phyloP scores from a whole-genome alignment of 1,284 basidiomycete genomes.

The Sporisorium exsertum region DNA sequence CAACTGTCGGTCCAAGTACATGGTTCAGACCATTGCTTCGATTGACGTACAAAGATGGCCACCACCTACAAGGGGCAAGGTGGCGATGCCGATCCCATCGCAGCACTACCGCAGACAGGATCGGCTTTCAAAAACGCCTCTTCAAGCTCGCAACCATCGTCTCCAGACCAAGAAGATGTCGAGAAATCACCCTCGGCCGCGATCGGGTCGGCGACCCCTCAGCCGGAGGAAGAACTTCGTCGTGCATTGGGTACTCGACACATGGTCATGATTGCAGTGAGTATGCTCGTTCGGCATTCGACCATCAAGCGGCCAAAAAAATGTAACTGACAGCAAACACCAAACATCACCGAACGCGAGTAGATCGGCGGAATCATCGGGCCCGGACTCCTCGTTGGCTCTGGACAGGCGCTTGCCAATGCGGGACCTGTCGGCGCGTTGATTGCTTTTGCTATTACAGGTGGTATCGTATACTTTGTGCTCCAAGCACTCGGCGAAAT shows the following conservation, averaged over 20 bases:
- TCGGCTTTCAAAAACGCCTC: conserved; percentile 23
- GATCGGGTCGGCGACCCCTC: neutral
- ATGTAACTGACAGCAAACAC: neutral
- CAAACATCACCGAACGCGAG: too few species aligned
- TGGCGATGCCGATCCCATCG: conserved; percentile 14
- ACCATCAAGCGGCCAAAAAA: too few species aligned
- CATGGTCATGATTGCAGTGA: conserved; percentile 53
- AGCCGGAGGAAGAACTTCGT: conserved; percentile 34
- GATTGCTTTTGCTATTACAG: conserved; percentile 53
- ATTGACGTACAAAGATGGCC: conserved; percentile 11
- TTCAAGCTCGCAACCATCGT: conserved; percentile 6
- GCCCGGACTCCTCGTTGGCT: conserved; percentile 55
- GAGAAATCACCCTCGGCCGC: conserved; percentile 17
- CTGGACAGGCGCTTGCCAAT: conserved; percentile 43
- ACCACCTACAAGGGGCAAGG: conserved; percentile 5
- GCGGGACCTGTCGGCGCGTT: conserved; percentile 54
- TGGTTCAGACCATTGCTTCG: too few species aligned
- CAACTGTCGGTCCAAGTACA: too few species aligned
- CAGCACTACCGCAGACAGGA: neutral
- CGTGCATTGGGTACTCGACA: conserved; percentile 53
- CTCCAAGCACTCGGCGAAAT: conserved; percentile 54
- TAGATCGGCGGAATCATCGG: conserved; percentile 63
- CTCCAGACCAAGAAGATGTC: conserved; percentile 24
- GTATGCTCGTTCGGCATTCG: too few species aligned
- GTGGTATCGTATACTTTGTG: conserved; percentile 52